These are phyloP conservation scores for Paraurostyla sp. DNA, from an alignment of 73 alveolate genomes.

Conservation along the genomic window DNA sequence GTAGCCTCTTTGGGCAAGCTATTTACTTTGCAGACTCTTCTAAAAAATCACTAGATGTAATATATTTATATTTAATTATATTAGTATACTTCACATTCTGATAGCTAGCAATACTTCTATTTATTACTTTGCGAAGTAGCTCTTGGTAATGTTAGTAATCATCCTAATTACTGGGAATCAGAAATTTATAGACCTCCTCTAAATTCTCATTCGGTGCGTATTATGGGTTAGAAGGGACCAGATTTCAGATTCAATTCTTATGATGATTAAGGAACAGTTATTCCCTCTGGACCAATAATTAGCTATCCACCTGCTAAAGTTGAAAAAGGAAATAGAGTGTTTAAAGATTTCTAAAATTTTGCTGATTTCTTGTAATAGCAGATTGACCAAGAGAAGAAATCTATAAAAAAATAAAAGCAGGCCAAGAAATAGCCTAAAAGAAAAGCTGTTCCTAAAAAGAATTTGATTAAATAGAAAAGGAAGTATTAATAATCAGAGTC, in stretches of 20 bases:
- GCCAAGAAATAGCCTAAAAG: not conserved
- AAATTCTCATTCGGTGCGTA: constrained; percentile 55
- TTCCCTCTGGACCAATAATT: constrained; percentile 42
- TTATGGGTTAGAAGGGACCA: constrained; percentile 58
- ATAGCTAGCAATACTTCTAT: not conserved
- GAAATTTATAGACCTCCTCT: constrained; percentile 38
- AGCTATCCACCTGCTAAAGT: constrained; percentile 58
- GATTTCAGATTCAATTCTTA: not conserved
- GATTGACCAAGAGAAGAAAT: constrained; percentile 5
- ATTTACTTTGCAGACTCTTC: constrained; percentile 62
- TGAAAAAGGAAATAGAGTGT: constrained; percentile 6
- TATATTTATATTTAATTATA: not conserved
- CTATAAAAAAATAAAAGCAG: not conserved
- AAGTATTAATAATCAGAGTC: not conserved
- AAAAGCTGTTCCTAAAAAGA: no score
- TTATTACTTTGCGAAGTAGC: constrained; percentile 71
- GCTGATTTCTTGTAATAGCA: constrained; percentile 21
- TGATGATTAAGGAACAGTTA: constrained; percentile 14
- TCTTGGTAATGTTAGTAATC: constrained; percentile 55
- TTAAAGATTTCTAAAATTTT: not conserved
- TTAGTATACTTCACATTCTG: not conserved
- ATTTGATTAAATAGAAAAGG: not conserved
- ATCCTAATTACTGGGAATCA: not conserved
- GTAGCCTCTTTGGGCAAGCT: constrained; percentile 59
- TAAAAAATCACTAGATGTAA: not conserved